These are phyloP conservation scores for Chlamydomonas applanata DNA, from an alignment of 139 green algal genomes.

Conservation along the genomic window DNA sequence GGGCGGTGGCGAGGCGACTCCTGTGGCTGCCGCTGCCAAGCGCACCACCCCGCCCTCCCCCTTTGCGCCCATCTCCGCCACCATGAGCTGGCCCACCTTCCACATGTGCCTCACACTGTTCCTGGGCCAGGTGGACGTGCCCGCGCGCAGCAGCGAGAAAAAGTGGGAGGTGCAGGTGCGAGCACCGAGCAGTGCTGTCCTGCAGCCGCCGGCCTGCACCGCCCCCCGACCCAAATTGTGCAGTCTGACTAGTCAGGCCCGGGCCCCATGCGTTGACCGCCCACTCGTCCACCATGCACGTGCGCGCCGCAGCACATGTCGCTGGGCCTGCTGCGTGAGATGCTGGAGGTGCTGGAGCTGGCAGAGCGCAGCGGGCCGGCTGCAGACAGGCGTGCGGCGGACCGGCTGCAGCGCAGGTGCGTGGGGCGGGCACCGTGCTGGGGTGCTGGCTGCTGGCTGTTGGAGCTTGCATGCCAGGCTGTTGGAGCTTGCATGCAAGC, in stretches of 20 bases:
- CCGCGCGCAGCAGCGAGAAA: constrained; percentile 41
- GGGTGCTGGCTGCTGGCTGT: neutral
- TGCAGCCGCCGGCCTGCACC: no score
- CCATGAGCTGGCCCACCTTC: constrained; percentile 80
- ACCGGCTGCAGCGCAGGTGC: constrained; percentile 67
- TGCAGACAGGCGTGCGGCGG: constrained; percentile 61
- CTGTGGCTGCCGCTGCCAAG: neutral
- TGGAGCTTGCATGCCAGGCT: constrained; percentile 5
- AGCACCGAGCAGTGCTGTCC: neutral
- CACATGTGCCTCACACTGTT: constrained; percentile 59
- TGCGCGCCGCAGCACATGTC: constrained; percentile 46
- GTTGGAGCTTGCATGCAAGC: no score
- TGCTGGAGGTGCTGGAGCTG: constrained; percentile 74
- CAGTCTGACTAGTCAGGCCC: no score
- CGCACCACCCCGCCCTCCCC: constrained; percentile 42
- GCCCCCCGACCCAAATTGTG: no score
- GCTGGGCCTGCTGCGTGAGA: constrained; percentile 72
- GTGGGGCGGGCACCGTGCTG: neutral
- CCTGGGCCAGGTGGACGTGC: constrained; percentile 52
- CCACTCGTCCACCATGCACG: no score
- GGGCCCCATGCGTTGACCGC: no score
- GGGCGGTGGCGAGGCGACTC: no score
- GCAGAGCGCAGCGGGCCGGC: constrained; percentile 48
- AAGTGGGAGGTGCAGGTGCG: constrained; percentile 78
- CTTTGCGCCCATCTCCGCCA: constrained; percentile 66